Conservation (phyloP, 176 grass and related monocot species). For the Olyra latifolia region DNA sequence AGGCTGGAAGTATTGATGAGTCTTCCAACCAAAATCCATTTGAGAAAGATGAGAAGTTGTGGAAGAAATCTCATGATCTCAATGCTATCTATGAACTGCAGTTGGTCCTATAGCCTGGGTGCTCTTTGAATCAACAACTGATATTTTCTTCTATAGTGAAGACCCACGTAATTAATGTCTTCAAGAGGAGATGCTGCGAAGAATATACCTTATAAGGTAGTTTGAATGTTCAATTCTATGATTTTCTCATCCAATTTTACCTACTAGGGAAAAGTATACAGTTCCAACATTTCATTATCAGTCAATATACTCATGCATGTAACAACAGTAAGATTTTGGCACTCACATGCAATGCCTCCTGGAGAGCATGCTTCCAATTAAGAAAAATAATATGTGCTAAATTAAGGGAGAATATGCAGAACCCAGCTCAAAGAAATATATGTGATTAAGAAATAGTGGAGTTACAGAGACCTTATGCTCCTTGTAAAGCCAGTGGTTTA, state of each 20-base stretch:
- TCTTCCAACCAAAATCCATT: slow-evolving; percentile 23
- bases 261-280: neutral
- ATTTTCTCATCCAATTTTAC: neutral
- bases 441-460: slow-evolving; percentile 26
- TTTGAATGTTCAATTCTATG: neutral
- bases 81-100: slow-evolving; percentile 36
- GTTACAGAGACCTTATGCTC: neutral
- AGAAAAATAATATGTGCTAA: slow-evolving; percentile 37
- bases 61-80: slow-evolving; percentile 25
- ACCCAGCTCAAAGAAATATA: slow-evolving; percentile 44
- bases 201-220: neutral
- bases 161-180: slow-evolving; percentile 15
- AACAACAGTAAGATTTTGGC: neutral
- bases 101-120: slow-evolving; percentile 29
- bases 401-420: slow-evolving; percentile 28
- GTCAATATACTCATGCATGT: neutral
- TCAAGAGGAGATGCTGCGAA: neutral
- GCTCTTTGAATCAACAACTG: slow-evolving; percentile 23
- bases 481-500: neutral
- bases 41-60: slow-evolving; percentile 28
- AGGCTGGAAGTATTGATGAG: slow-evolving; percentile 16
- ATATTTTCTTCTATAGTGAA: slow-evolving; percentile 39
- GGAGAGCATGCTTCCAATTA: slow-evolving; percentile 31
- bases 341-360: neutral
- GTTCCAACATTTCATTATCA: neutral